Conservation (phyloP, 139 green algal species). For the Volvox reticuliferus region DNA sequence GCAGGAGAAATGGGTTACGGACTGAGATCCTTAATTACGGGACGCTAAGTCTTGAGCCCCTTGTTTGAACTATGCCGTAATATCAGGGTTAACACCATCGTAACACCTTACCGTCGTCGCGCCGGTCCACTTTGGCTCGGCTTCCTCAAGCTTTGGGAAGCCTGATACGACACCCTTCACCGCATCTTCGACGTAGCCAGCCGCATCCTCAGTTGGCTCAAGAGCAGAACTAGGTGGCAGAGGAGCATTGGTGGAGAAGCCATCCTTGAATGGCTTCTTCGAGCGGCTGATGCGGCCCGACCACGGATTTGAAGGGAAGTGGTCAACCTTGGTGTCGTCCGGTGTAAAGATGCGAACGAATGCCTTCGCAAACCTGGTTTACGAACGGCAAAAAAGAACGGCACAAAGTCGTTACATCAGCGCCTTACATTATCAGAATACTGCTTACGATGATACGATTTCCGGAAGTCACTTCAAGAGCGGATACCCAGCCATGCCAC, state of each 20-base stretch:
- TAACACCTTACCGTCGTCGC: conserved; percentile 5
- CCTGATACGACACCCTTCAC: conserved; percentile 29
- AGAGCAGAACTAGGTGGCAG: conserved; percentile 20
- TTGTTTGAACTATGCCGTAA: too few species aligned
- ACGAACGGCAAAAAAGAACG: neutral
- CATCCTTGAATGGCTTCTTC: conserved; percentile 22
- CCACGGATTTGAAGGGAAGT: conserved; percentile 14
- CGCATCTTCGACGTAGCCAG: conserved; percentile 33
- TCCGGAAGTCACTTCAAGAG: too few species aligned
- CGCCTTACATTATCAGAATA: too few species aligned
- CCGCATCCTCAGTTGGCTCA: conserved; percentile 19
- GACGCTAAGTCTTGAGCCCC: too few species aligned
- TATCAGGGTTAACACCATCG: too few species aligned
- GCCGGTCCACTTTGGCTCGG: conserved; percentile 30
- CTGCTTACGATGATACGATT: too few species aligned
- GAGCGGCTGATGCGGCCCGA: conserved; percentile 24
- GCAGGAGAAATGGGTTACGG: neutral
- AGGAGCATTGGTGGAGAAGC: conserved; percentile 10
- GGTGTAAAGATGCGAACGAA: conserved; percentile 40
- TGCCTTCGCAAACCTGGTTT: neutral
- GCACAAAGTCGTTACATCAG: too few species aligned
- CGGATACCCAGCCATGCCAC: too few species aligned
- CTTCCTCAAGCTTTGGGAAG: neutral
- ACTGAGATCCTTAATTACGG: too few species aligned
- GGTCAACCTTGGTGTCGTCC: conserved; percentile 24